Base-by-base conservation (phyloP, 495 filamentous ascomycete genomes). In the Penicillium angulare region DNA sequence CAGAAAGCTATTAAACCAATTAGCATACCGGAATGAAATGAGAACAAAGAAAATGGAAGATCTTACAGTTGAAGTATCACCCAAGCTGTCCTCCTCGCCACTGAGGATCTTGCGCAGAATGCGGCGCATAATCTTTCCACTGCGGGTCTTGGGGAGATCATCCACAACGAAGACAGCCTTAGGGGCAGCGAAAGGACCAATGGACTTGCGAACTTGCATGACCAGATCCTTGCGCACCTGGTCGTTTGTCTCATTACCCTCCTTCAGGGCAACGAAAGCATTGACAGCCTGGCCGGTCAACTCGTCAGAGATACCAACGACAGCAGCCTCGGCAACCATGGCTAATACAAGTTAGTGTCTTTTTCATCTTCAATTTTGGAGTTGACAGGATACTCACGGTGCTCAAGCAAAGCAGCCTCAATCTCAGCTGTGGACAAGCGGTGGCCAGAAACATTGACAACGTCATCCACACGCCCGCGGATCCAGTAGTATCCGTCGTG, bases 401-500 rank as follows among this genome's bases (percentile, higher is more conserved):
- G 89, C 77, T 97, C 93, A 53, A 98, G 83, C 32, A 98, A 81
- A 16, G 93, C 93, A 24, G 93, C 93, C 72, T 98, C 93, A 53
- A 98, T 97, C 71, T 98, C 93, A 38, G 93, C 93, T 15, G 95
- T 99, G 10, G 92, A 97, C 36, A 99, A 79, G 67, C 93, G 85
- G 66, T 99, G 95, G 24, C 93, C 93, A 52, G 86, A 91, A 43
- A 99, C 93, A 67, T 97, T 99, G 64, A 99, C 92, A 48, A 97
- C 93, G 60, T 99, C 93, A 64, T 99, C 93, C 23, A 97, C 93
- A 74, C 93, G 90, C 41, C 93, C 95, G 49, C 95, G 91, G 71
- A 99, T 97, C 95, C 95, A 97, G 82, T 97, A 97, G 78, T 97
- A 97, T 43, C 93, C 93, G 57, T 99, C 95, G 72, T 96, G 89